Base-by-base conservation (phyloP, 2,329 filamentous ascomycete species). In the Arthrobotrys musiformis region DNA sequence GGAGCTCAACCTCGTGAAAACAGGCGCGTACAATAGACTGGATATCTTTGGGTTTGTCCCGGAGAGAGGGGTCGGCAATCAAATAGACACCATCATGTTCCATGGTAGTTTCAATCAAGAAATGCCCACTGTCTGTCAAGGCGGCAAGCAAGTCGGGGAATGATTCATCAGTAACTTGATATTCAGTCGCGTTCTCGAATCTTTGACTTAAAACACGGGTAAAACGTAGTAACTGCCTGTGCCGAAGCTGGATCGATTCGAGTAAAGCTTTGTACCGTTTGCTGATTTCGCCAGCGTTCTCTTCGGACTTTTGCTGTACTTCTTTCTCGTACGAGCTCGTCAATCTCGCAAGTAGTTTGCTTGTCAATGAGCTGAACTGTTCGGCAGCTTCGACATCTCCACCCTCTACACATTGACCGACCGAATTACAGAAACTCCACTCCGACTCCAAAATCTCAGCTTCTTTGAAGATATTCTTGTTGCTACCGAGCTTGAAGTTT, bases 381-480 rank as follows among this genome's bases (percentile, higher is more conserved):
- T 98, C 95, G 0, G 95, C 95, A 46, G 98, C 95, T 84, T 98
- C 94, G 44, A 98, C 92, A 83, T 98, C 93, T 78, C 95, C 96
- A 30, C 93, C 92, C 80, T 96, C 91, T n/a, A 99, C 88, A 82
- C 95, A 92, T 58, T 92, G 89, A 26, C 94, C 95, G 70, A 99
- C 93, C 81, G 94, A 90, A 81, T 98, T 98, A 64, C 92, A 96
- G 82, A 98, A 98, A 70, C 93, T 93, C 95, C 95, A 99, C 84
- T 99, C 95, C 81, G 97, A 93, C 82, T 97, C 96, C 56, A 99
- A 85, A 79, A 99, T 91, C 86, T 99, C 95, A 5, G 95, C 95
- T 83, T 99, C 95, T 82, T 98, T 98, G 88, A 99, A 99, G 0
- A 94, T 97, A 84, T 98, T 99, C 83, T 97, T 98, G 86, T 98